A percentile compares a stretch with the other conserved stretches of the same genome.
Conservation (phyloP, 2,329 filamentous ascomycete species). For the Xylariaceae sp. region DNA sequence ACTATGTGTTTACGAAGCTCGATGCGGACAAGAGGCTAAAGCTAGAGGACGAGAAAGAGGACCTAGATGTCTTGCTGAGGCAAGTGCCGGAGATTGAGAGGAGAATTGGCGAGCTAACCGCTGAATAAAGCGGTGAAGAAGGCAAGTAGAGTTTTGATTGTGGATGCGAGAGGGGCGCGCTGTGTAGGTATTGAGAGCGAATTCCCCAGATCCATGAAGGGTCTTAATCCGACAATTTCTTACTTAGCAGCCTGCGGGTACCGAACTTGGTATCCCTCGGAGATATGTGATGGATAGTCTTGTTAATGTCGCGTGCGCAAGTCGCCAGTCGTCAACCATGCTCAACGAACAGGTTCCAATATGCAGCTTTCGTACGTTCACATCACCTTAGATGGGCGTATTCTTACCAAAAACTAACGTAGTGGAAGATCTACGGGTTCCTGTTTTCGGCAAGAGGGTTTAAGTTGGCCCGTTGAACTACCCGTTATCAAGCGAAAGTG, state of each 20-base stretch:
- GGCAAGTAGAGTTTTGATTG: background rate
- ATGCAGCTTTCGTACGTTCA: background rate
- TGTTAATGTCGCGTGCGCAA: background rate
- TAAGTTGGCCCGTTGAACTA: background rate
- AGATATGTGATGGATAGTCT: background rate
- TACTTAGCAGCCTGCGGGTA: background rate
- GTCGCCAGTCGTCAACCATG: background rate
- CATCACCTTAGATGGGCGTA: no score
- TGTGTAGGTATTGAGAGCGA: conserved; percentile 12
- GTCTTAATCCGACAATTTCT: background rate
- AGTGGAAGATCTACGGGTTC: no score
- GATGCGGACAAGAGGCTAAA: conserved; percentile 84
- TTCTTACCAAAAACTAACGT: no score
- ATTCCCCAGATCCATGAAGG: background rate
- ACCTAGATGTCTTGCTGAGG: conserved; percentile 81
- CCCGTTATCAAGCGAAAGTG: background rate
- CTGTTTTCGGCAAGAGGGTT: background rate
- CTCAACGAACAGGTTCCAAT: background rate
- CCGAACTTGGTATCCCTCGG: background rate
- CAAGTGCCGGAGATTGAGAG: conserved; percentile 87
- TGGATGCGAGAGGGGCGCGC: background rate
- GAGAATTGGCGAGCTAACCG: conserved; percentile 77
- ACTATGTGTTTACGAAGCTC: conserved; percentile 85
- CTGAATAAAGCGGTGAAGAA: conserved; percentile 32
- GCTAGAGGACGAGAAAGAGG: conserved; percentile 95